phyloP scores from a whole-genome alignment of 2,329 filamentous ascomycete species.

The Chrysoporthe deuterocubensis region DNA sequence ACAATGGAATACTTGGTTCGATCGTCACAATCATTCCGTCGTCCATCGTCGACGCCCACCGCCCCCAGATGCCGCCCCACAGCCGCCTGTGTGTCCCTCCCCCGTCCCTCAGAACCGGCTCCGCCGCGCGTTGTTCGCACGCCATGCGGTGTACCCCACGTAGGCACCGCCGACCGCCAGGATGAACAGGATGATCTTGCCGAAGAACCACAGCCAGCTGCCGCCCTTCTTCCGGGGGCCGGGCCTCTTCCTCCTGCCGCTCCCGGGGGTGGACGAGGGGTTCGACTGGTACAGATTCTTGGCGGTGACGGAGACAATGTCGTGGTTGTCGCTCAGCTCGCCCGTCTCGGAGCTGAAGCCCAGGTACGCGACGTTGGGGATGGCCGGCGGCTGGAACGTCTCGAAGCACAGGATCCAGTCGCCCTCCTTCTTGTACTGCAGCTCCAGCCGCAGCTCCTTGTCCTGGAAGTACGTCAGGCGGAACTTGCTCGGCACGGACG shows the following conservation, averaged over 20 bases:
- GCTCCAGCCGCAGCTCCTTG: slow-evolving; percentile 84
- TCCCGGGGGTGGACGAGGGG: slow-evolving; percentile 50
- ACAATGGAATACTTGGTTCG: slow-evolving; percentile 3
- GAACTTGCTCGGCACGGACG: slow-evolving; percentile 79
- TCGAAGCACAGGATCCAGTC: slow-evolving; percentile 93
- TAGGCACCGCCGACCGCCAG: slow-evolving; percentile 74
- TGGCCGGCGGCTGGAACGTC: slow-evolving; percentile 68
- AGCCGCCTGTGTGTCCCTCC: neutral
- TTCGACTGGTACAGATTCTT: slow-evolving; percentile 81
- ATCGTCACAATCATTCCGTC: slow-evolving; percentile 8
- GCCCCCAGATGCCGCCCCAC: neutral
- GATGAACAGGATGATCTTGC: slow-evolving; percentile 82
- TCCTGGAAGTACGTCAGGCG: slow-evolving; percentile 96
- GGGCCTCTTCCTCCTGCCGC: slow-evolving; percentile 40
- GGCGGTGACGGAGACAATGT: slow-evolving; percentile 85
- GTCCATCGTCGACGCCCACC: neutral
- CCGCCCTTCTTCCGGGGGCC: slow-evolving; percentile 50
- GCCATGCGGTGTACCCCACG: slow-evolving; percentile 83
- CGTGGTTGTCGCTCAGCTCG: slow-evolving; percentile 96
- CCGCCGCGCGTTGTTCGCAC: slow-evolving; percentile 65
- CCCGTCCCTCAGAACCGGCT: slow-evolving; percentile 55
- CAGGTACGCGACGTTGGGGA: slow-evolving; percentile 77
- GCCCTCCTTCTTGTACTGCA: slow-evolving; percentile 90
- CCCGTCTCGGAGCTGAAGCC: slow-evolving; percentile 89
- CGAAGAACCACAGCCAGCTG: slow-evolving; percentile 67